Percentiles rank a stretch among this genome's conserved stretches.
phyloP scores from a whole-genome alignment of 2,329 filamentous ascomycete species.

The Venturiaceae sp. region DNA sequence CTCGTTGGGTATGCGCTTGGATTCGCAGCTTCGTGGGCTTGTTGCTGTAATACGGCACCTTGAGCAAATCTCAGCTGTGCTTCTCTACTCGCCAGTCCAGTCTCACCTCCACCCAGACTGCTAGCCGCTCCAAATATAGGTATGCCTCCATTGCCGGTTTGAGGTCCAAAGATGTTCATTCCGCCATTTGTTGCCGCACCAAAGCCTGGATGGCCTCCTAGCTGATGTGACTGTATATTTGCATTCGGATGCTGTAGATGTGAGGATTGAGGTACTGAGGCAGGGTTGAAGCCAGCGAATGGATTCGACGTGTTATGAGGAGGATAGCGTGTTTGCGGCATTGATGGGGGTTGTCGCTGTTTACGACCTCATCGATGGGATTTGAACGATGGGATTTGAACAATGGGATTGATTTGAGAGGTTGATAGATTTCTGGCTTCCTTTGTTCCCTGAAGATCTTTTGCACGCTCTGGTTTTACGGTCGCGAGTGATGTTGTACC shows the following conservation, averaged over 20 bases:
- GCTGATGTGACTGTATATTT: slow-evolving; percentile 14
- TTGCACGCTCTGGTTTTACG: not conserved
- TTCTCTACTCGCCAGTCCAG: slow-evolving; percentile 76
- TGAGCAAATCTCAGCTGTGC: slow-evolving; percentile 82
- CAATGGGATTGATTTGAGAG: not conserved
- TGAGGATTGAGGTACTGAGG: slow-evolving; percentile 17
- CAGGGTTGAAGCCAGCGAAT: slow-evolving; percentile 42
- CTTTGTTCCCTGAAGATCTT: not conserved
- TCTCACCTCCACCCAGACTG: slow-evolving; percentile 37
- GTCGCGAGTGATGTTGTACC: not conserved
- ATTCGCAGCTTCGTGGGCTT: slow-evolving; percentile 30
- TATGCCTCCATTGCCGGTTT: slow-evolving; percentile 45
- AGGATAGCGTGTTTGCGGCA: slow-evolving; percentile 52
- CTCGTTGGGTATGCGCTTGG: slow-evolving; percentile 11
- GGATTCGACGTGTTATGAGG: slow-evolving; percentile 48
- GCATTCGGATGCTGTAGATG: slow-evolving; percentile 29
- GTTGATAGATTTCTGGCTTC: not conserved
- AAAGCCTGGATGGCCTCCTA: slow-evolving; percentile 8
- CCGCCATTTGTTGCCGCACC: slow-evolving; percentile 2
- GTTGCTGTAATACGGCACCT: slow-evolving; percentile 47
- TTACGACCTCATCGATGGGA: not conserved
- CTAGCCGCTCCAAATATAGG: not conserved
- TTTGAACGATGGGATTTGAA: not conserved
- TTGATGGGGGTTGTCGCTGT: slow-evolving; percentile 17
- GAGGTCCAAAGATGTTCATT: slow-evolving; percentile 11